phyloP scores from a whole-genome alignment of 768 basidiomycete species.

The Kondoa malvinella region DNA sequence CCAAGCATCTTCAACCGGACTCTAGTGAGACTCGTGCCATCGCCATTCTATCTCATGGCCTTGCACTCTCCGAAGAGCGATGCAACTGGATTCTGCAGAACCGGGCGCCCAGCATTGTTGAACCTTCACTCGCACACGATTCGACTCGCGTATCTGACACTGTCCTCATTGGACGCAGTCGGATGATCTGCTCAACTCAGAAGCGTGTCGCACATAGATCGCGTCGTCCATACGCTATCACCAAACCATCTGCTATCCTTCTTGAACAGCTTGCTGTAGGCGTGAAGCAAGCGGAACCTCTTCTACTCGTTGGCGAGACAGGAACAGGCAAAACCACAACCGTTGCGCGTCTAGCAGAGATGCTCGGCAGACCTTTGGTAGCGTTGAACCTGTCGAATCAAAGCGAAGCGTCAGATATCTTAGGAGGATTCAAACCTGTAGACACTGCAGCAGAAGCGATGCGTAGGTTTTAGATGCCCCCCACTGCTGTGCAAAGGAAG shows the following conservation, averaged over 20 bases:
- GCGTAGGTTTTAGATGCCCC: constrained; percentile 12
- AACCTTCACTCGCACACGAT: constrained; percentile 43
- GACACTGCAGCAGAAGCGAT: constrained; percentile 41
- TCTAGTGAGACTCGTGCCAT: constrained; percentile 43
- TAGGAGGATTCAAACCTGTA: constrained; percentile 92
- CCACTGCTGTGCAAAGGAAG: background rate
- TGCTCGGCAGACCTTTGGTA: constrained; percentile 58
- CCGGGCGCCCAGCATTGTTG: constrained; percentile 49
- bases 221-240: constrained; percentile 64
- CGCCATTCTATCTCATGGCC: constrained; percentile 42
- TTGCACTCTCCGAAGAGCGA: constrained; percentile 50
- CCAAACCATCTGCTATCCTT: constrained; percentile 61
- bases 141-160: constrained; percentile 40
- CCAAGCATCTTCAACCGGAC: constrained; percentile 33
- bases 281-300: constrained; percentile 56
- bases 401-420: constrained; percentile 79
- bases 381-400: constrained; percentile 91
- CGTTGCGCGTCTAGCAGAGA: constrained; percentile 64
- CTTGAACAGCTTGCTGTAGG: constrained; percentile 64
- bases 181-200: constrained; percentile 28
- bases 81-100: constrained; percentile 51
- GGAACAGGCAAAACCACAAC: constrained; percentile 97
- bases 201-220: constrained; percentile 26
- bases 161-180: constrained; percentile 36
- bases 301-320: constrained; percentile 88